Conservation (phyloP, 2,329 filamentous ascomycete genomes). For the Diaporthe longicolla region DNA sequence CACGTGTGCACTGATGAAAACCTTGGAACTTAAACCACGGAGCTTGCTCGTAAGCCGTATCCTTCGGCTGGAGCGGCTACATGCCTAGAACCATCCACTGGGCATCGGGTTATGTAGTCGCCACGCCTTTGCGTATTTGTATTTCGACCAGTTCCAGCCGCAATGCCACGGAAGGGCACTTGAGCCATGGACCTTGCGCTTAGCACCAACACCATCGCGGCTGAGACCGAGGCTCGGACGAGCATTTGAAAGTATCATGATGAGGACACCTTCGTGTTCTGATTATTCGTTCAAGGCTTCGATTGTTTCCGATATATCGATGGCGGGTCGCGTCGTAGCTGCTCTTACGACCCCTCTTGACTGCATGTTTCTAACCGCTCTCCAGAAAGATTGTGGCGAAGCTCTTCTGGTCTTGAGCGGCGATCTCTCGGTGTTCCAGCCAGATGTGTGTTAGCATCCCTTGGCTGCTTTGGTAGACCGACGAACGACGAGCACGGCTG, state of each 20-base stretch:
- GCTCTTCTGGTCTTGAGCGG: neutral
- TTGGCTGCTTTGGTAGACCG: conserved; percentile 25
- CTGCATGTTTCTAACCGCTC: neutral
- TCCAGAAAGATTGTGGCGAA: neutral
- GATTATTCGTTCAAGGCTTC: neutral
- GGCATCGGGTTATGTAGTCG: too few relatives aligned
- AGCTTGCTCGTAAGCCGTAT: neutral
- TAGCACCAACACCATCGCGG: conserved; percentile 3
- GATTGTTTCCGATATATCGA: conserved; percentile 14
- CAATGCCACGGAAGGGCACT: neutral
- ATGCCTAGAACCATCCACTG: too few relatives aligned
- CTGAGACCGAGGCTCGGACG: neutral
- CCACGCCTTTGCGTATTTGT: neutral
- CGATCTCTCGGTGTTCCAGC: conserved; percentile 7
- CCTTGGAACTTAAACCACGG: neutral
- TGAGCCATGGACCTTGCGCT: neutral
- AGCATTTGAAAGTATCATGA: neutral
- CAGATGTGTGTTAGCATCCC: neutral
- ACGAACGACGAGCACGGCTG: neutral
- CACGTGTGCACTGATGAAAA: neutral
- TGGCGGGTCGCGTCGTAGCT: neutral
- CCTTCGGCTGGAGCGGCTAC: conserved; percentile 1
- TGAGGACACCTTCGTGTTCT: neutral
- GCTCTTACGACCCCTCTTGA: neutral
- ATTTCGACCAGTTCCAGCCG: neutral